These are phyloP conservation scores for Dispira parvispora DNA, from an alignment of 192 early-diverging fungal genomes.

Conservation along the genomic window DNA sequence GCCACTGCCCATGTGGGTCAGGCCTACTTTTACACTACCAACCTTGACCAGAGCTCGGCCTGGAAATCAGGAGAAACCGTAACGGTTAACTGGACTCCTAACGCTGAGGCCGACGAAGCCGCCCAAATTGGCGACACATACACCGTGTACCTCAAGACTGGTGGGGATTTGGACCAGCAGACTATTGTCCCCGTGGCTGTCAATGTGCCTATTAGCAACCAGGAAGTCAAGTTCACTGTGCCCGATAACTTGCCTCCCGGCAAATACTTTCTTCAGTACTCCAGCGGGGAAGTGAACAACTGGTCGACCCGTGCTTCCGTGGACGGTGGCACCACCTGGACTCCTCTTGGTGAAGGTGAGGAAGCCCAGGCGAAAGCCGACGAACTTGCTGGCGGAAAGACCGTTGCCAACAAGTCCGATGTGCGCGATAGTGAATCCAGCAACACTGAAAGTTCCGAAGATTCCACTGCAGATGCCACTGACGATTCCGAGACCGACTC, in stretches of 20 bases:
- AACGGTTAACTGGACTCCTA: neutral
- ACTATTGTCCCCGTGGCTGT: neutral
- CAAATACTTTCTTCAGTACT: slow-evolving; percentile 5
- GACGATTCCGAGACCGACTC: neutral
- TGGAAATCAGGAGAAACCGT: neutral
- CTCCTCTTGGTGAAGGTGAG: neutral
- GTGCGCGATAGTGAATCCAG: neutral
- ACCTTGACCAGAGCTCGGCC: neutral
- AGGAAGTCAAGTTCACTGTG: neutral
- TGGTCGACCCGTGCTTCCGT: slow-evolving; percentile 6
- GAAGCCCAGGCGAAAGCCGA: neutral
- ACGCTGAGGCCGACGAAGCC: neutral
- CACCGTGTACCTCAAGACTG: neutral
- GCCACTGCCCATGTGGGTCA: neutral
- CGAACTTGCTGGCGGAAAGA: neutral
- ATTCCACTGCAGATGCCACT: neutral
- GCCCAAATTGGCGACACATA: neutral
- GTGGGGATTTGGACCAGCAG: neutral
- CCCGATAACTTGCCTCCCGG: neutral
- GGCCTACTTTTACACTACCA: slow-evolving; percentile 9
- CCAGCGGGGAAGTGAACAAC: slow-evolving; percentile 1
- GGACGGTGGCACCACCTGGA: slow-evolving; percentile 3
- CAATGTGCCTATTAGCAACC: neutral
- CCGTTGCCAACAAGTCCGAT: no score
- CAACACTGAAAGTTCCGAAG: neutral